Conservation (phyloP, 1,284 basidiomycete species). For the Austroboletus rostrupii region DNA sequence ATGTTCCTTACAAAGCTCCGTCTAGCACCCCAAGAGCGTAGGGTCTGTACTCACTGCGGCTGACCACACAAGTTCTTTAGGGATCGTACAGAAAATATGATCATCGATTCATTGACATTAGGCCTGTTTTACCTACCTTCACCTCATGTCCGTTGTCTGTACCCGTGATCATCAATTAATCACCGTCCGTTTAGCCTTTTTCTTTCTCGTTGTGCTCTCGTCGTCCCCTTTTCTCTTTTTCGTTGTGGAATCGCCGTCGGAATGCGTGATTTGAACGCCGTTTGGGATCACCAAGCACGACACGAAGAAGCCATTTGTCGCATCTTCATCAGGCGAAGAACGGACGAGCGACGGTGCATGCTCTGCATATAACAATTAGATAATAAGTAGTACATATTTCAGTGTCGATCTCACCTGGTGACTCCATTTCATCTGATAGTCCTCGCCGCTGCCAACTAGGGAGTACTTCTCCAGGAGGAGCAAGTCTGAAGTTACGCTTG, state of each 20-base stretch:
- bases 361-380: slow-evolving; percentile 33
- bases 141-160: slow-evolving; percentile 12
- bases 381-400: neutral
- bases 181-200: slow-evolving; percentile 3
- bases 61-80: slow-evolving; percentile 35
- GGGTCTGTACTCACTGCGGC: slow-evolving; percentile 35
- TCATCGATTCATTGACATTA: slow-evolving; percentile 30
- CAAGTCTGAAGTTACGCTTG: slow-evolving; percentile 61
- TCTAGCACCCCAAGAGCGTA: slow-evolving; percentile 25
- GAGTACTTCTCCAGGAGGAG: slow-evolving; percentile 60
- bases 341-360: slow-evolving; percentile 71
- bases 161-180: slow-evolving; percentile 1
- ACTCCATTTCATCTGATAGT: slow-evolving; percentile 55
- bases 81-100: slow-evolving; percentile 28
- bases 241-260: slow-evolving; percentile 7
- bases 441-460: slow-evolving; percentile 82
- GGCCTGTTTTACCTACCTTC: slow-evolving; percentile 22
- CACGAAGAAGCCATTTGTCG: slow-evolving; percentile 94
- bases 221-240: slow-evolving; percentile 14
- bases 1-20: slow-evolving; percentile 21
- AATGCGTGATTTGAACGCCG: neutral
- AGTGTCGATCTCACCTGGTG: slow-evolving; percentile 36
- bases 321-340: slow-evolving; percentile 83
- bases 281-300: slow-evolving; percentile 65
- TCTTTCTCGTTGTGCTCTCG: slow-evolving; percentile 3